These are phyloP conservation scores for Syzygium oleosum DNA, from an alignment of 345 rosid species.

Conservation along the genomic window DNA sequence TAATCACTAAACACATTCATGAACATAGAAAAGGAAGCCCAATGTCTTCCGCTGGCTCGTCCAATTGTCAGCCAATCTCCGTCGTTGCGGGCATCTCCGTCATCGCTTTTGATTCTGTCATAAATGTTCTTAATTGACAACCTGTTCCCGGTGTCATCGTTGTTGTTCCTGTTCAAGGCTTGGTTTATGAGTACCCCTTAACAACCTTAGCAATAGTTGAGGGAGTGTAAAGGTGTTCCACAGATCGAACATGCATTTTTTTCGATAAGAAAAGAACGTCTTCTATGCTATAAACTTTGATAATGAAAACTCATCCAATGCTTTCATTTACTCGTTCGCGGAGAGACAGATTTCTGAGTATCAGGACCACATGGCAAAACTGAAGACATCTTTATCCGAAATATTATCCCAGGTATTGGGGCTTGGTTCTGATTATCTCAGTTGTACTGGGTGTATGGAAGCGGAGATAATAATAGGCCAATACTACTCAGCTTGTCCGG, in stretches of 20 bases:
- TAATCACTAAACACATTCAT: no score
- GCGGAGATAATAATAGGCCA: conserved; percentile 29
- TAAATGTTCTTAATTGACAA: no score
- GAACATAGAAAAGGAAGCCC: no score
- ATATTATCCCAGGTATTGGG: conserved; percentile 36
- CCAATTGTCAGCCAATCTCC: no score
- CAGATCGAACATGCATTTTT: neutral
- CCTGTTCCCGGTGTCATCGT: no score
- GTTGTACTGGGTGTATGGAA: conserved; percentile 35
- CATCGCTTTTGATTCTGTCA: no score
- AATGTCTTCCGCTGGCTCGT: no score
- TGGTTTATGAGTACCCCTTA: neutral
- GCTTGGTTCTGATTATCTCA: conserved; percentile 21
- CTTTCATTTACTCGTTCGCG: neutral
- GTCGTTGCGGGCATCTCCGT: no score
- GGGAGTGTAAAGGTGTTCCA: no score
- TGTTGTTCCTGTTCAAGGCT: neutral
- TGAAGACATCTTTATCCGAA: conserved; percentile 16
- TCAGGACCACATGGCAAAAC: conserved; percentile 13
- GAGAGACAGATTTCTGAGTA: conserved; percentile 27
- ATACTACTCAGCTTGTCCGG: conserved; percentile 40
- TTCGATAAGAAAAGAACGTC: neutral
- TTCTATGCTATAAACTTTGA: neutral
- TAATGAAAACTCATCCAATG: neutral
- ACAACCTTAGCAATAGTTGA: neutral